phyloP scores from a whole-genome alignment of 345 rosid species.

The Boechera divaricarpa region DNA sequence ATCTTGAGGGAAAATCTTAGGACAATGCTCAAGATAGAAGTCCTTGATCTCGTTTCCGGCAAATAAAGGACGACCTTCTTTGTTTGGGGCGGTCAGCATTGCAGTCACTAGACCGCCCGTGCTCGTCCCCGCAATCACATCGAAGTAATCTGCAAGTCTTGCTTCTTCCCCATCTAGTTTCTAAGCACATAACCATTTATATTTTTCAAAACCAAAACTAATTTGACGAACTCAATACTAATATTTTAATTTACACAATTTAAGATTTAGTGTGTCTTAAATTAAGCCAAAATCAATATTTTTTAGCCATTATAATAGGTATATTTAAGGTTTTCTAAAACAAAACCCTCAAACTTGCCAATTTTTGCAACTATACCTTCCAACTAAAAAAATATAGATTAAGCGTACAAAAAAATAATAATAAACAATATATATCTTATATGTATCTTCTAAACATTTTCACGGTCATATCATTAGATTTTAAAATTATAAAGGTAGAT shows the following conservation, averaged over 20 bases:
- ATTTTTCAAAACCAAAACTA: neutral
- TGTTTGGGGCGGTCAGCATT: constrained; percentile 65
- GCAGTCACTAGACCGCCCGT: constrained; percentile 75
- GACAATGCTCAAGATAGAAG: constrained; percentile 55
- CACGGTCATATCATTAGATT: too few species aligned
- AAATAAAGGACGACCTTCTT: constrained; percentile 59
- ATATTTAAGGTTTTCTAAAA: too few species aligned
- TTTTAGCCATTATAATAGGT: too few species aligned
- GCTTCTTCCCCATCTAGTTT: constrained; percentile 70
- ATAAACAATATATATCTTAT: too few species aligned
- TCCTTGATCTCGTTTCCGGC: constrained; percentile 61
- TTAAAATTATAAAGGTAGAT: too few species aligned
- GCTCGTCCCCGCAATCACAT: constrained; percentile 72
- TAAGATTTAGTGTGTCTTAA: neutral
- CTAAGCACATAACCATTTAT: constrained; percentile 39
- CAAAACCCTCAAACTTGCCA: too few species aligned
- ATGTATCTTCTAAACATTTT: too few species aligned
- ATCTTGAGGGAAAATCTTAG: constrained; percentile 61
- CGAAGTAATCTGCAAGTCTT: constrained; percentile 74
- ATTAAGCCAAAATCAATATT: neutral
- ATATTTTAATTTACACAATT: neutral
- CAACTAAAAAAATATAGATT: too few species aligned
- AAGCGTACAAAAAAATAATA: too few species aligned
- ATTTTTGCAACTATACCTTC: too few species aligned
- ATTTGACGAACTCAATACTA: neutral